Conservation (phyloP, 2,329 filamentous ascomycete genomes). For the Talaromyces islandicus region DNA sequence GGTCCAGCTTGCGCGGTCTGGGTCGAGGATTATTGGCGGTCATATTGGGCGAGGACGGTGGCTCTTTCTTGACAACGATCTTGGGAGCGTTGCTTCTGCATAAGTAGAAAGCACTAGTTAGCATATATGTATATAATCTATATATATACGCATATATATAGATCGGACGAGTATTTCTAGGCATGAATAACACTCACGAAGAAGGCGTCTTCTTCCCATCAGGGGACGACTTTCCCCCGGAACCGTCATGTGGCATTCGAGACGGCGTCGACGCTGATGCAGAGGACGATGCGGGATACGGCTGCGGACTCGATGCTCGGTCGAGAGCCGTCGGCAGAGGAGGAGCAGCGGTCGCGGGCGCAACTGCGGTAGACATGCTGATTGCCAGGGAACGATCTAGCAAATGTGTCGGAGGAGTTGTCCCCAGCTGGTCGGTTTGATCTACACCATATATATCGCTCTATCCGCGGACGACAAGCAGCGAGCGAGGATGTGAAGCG, state of each 20-base stretch:
- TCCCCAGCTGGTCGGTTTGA: neutral
- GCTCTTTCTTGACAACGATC: slow-evolving; percentile 96
- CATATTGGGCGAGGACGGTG: slow-evolving; percentile 72
- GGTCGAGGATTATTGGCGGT: slow-evolving; percentile 52
- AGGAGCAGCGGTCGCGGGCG: slow-evolving; percentile 34
- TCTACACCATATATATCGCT: neutral
- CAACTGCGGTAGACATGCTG: slow-evolving; percentile 45
- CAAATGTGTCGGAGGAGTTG: neutral
- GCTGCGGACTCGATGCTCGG: slow-evolving; percentile 40
- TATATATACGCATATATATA: too few species aligned
- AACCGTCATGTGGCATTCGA: slow-evolving; percentile 29
- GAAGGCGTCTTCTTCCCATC: slow-evolving; percentile 35
- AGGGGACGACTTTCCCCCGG: slow-evolving; percentile 25
- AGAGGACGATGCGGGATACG: slow-evolving; percentile 36
- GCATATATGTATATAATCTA: too few species aligned
- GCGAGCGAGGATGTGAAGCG: neutral
- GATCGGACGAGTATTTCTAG: neutral
- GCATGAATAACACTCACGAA: slow-evolving; percentile 39
- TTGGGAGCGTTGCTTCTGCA: slow-evolving; percentile 55
- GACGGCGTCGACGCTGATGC: slow-evolving; percentile 30
- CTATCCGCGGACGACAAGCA: neutral
- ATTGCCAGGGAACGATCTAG: neutral
- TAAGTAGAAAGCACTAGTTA: slow-evolving; percentile 22
- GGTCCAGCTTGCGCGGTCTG: slow-evolving; percentile 41
- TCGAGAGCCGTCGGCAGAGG: slow-evolving; percentile 39